Conservation (phyloP, 2,329 filamentous ascomycete species). For the Ampelomyces quisqualis region DNA sequence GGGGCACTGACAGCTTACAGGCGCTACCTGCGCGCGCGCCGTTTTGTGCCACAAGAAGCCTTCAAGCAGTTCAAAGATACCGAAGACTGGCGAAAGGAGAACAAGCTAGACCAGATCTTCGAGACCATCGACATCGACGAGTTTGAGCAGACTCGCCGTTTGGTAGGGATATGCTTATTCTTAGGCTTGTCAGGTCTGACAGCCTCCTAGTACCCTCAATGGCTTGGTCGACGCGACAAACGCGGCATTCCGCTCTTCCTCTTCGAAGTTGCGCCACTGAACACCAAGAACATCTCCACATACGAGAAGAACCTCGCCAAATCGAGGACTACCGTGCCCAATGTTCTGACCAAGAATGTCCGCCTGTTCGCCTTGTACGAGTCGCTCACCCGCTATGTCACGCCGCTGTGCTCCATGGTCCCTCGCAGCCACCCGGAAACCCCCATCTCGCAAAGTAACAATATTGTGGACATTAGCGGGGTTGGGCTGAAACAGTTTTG, state of each 20-base stretch:
- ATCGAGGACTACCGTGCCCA: conserved; percentile 61
- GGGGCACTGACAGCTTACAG: conserved; percentile 50
- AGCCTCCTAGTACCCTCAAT: conserved; percentile 76
- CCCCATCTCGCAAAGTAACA: conserved; percentile 90
- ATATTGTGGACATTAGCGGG: conserved; percentile 88
- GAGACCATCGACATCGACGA: conserved; percentile 81
- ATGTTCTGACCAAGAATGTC: conserved; percentile 72
- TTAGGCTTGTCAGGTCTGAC: conserved; percentile 16
- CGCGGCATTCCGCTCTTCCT: conserved; percentile 91
- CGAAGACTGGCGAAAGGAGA: conserved; percentile 80
- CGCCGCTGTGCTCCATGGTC: conserved; percentile 80
- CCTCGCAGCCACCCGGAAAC: conserved; percentile 72
- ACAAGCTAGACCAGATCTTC: conserved; percentile 77
- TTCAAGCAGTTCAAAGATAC: conserved; percentile 83
- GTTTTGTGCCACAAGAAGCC: conserved; percentile 76
- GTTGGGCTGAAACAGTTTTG: conserved; percentile 93
- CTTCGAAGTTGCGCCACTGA: conserved; percentile 80
- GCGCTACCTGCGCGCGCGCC: conserved; percentile 81
- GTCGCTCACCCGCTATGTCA: conserved; percentile 81
- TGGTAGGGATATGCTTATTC: conserved; percentile 56
- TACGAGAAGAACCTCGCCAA: conserved; percentile 68
- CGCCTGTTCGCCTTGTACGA: conserved; percentile 92
- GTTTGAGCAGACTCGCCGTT: conserved; percentile 74
- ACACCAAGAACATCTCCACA: conserved; percentile 74
- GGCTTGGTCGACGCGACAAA: conserved; percentile 86